A percentile compares a stretch with the other conserved stretches of the same genome.
Conservation (phyloP, 2,329 filamentous ascomycete genomes). For the Hymenoscyphus repandus region DNA sequence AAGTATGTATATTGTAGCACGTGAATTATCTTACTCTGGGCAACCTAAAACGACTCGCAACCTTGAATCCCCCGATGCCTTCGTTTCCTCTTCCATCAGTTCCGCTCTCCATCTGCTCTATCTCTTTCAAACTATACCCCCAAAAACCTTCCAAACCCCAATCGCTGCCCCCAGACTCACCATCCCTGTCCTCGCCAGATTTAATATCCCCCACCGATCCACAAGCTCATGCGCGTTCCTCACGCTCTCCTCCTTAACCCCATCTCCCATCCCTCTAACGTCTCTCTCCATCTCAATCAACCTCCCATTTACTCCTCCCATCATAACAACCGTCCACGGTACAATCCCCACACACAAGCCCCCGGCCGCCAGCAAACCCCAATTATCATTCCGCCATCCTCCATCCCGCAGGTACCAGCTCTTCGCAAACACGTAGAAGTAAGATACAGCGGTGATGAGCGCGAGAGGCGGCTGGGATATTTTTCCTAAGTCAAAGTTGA, state of each 20-base stretch:
- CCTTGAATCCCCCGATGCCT: too few relatives aligned
- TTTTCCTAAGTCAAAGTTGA: neutral
- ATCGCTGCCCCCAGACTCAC: neutral
- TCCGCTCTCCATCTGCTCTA: too few relatives aligned
- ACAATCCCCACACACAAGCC: neutral
- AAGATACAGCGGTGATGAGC: neutral
- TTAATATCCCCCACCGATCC: neutral
- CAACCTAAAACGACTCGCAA: too few relatives aligned
- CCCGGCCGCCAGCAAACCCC: neutral
- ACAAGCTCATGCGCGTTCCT: neutral
- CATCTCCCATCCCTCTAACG: neutral
- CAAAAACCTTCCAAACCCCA: slow-evolving; percentile 1
- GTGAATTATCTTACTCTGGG: too few relatives aligned
- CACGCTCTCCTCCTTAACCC: neutral
- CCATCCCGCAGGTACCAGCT: neutral
- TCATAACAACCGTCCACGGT: neutral
- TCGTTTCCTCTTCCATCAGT: too few relatives aligned
- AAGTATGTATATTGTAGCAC: too few relatives aligned
- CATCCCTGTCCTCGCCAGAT: neutral
- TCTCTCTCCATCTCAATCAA: neutral
- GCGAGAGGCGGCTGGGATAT: neutral
- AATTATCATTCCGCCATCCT: neutral
- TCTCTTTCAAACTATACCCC: neutral
- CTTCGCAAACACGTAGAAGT: neutral
- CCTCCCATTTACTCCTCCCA: neutral